These are phyloP conservation scores for Trichoderma guizhouense DNA, from an alignment of 2,329 filamentous ascomycete species.

Conservation along the genomic window DNA sequence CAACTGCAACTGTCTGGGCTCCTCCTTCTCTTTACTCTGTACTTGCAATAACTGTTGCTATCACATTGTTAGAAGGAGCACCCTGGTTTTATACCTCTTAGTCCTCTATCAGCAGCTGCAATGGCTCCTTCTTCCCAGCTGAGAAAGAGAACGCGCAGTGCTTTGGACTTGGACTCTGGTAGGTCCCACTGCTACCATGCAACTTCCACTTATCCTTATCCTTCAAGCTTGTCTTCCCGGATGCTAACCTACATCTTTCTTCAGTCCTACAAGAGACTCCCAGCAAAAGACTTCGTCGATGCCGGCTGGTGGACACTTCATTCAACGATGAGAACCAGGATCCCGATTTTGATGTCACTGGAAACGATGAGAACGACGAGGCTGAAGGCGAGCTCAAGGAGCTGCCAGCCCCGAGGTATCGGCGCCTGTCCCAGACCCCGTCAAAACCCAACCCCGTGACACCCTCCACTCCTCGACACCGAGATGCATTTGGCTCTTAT, in stretches of 20 bases:
- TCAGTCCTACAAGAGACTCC: constrained; percentile 33
- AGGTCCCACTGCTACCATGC: constrained; percentile 21
- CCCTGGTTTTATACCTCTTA: constrained; percentile 1
- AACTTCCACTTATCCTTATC: not conserved
- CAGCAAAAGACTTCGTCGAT: constrained; percentile 44
- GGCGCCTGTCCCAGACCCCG: constrained; percentile 31
- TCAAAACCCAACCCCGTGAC: constrained; percentile 54
- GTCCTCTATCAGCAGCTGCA: not conserved
- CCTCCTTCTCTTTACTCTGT: not conserved
- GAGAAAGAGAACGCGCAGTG: constrained; percentile 36
- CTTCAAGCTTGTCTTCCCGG: not conserved
- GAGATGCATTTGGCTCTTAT: constrained; percentile 70
- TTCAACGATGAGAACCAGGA: constrained; percentile 68
- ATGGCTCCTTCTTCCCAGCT: constrained; percentile 32
- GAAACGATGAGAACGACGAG: constrained; percentile 33
- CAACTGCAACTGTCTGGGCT: not conserved
- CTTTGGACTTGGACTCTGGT: constrained; percentile 31
- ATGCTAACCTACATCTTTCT: not conserved
- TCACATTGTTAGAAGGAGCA: constrained; percentile 22
- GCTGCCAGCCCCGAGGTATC: constrained; percentile 28
- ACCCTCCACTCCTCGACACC: constrained; percentile 72
- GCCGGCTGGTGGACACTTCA: constrained; percentile 37
- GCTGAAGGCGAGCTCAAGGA: constrained; percentile 41
- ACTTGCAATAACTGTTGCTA: not conserved
- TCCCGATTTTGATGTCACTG: constrained; percentile 25